These are phyloP conservation scores for Clitoria ternatea DNA, from an alignment of 306 rosid genomes.

Conservation along the genomic window DNA sequence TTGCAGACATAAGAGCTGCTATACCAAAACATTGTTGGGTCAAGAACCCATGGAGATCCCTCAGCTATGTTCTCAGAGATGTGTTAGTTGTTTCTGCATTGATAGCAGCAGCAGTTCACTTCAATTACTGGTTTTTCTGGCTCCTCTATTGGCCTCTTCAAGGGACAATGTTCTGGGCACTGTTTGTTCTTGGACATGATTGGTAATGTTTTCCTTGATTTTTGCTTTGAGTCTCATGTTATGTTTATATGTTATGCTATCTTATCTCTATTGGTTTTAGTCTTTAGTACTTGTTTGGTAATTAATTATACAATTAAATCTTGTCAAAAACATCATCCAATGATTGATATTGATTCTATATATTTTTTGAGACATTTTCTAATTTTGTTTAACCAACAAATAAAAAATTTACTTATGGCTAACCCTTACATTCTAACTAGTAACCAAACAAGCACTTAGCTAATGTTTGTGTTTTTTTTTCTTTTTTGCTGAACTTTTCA, in stretches of 20 bases:
- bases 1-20: constrained; percentile 79
- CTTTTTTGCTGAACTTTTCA: not conserved
- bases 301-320: no score
- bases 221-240: not conserved
- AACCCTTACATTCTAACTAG: no score
- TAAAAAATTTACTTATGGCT: no score
- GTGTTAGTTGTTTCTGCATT: constrained; percentile 39
- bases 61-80: constrained; percentile 70
- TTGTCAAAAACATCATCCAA: no score
- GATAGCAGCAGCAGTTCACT: constrained; percentile 38
- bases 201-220: constrained; percentile 36
- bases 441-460: no score
- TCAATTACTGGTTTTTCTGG: constrained; percentile 56
- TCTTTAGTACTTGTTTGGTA: no score
- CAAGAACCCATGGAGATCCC: constrained; percentile 75
- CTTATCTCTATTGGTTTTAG: no score
- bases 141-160: constrained; percentile 77
- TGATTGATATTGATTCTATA: no score
- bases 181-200: constrained; percentile 95
- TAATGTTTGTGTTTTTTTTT: not conserved
- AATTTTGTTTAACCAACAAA: no score
- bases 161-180: constrained; percentile 98
- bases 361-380: no score
- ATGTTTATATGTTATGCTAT: not conserved
- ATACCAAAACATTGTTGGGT: constrained; percentile 91